Conservation (phyloP, 805 yeast species). For the Scheffersomyces stipitis region DNA sequence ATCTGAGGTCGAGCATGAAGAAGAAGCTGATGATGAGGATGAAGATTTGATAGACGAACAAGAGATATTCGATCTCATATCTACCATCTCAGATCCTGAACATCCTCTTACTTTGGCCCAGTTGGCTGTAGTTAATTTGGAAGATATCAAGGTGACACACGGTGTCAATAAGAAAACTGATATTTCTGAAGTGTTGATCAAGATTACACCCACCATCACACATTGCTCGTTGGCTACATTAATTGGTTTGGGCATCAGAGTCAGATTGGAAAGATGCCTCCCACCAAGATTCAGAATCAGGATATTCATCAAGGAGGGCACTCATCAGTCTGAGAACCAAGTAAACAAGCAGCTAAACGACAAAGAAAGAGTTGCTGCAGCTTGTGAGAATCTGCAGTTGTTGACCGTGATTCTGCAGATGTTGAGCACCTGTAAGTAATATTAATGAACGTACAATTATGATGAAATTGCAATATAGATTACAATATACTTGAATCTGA, state of each 20-base stretch:
- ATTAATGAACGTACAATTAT: too few species aligned
- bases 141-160: slow-evolving; percentile 72
- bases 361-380: slow-evolving; percentile 97
- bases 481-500: too few species aligned
- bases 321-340: slow-evolving; percentile 94
- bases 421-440: slow-evolving; percentile 72
- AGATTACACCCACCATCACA: slow-evolving; percentile 95
- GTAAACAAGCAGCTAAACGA: slow-evolving; percentile 96
- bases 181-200: slow-evolving; percentile 74
- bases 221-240: slow-evolving; percentile 96
- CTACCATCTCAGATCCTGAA: slow-evolving; percentile 93
- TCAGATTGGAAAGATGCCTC: slow-evolving; percentile 82
- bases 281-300: slow-evolving; percentile 82
- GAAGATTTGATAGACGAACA: slow-evolving; percentile 79
- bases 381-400: slow-evolving; percentile 94
- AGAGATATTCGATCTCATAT: slow-evolving; percentile 83
- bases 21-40: slow-evolving; percentile 34
- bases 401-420: slow-evolving; percentile 87
- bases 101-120: slow-evolving; percentile 96
- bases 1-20: slow-evolving; percentile 6
- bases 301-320: slow-evolving; percentile 81
- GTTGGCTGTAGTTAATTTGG: slow-evolving; percentile 84
- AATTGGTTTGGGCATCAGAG: slow-evolving; percentile 92
- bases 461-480: too few species aligned
- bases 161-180: slow-evolving; percentile 39